phyloP scores from a whole-genome alignment of 352 stramenopile species.

The Saprolegnia parasitica region DNA sequence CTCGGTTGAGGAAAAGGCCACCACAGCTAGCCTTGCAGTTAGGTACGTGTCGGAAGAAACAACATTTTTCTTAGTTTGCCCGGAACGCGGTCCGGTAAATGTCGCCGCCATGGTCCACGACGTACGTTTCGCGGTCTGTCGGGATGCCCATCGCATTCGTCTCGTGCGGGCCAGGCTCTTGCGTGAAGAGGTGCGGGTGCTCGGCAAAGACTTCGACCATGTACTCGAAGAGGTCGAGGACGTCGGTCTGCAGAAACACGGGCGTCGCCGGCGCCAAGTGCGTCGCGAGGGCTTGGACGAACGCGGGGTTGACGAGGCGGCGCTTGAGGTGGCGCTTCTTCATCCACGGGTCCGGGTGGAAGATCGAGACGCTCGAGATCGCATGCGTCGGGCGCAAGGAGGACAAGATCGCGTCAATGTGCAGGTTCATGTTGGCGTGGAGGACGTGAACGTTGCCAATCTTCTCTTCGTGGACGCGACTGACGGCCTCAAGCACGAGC shows the following conservation, averaged over 20 bases:
- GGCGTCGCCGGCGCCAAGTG: conserved; percentile 51
- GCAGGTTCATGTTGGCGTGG: conserved; percentile 84
- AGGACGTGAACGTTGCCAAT: conserved; percentile 70
- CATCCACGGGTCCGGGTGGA: conserved; percentile 86
- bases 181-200: background rate
- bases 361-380: conserved; percentile 77
- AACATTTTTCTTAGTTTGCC: conserved; percentile 8
- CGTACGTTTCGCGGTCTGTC: conserved; percentile 71
- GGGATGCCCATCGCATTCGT: conserved; percentile 59
- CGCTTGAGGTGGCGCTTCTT: conserved; percentile 85
- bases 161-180: conserved; percentile 29
- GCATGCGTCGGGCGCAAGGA: conserved; percentile 41
- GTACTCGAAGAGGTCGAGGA: conserved; percentile 76
- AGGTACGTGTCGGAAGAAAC: background rate
- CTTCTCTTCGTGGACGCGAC: conserved; percentile 39
- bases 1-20: no score
- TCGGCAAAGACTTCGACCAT: conserved; percentile 74
- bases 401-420: conserved; percentile 52
- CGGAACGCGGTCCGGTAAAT: conserved; percentile 47
- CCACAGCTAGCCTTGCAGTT: no score
- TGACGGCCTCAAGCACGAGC: conserved; percentile 55
- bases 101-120: conserved; percentile 54
- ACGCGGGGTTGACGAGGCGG: conserved; percentile 62
- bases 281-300: conserved; percentile 55
- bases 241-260: conserved; percentile 79